Evolutionary conservation across 1,284 basidiomycete species (phyloP).

Genomic region (Cutaneotrichosporon sp.): DNA sequence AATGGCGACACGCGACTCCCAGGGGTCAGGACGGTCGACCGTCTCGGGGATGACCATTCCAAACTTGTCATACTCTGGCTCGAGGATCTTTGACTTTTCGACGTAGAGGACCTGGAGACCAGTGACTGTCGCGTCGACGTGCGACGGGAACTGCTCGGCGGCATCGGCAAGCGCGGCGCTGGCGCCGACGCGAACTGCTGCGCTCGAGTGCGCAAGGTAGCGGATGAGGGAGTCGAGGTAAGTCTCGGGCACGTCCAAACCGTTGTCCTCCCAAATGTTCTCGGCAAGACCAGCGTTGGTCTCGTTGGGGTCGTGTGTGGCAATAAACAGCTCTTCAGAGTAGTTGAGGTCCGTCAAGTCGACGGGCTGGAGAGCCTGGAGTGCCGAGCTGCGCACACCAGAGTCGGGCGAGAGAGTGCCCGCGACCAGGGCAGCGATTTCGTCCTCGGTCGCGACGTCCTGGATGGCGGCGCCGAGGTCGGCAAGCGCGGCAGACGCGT

Average conservation of each 20-base stretch:
- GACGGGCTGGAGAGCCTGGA: slow-evolving; percentile 88
- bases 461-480: slow-evolving; percentile 79
- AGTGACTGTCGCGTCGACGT: slow-evolving; percentile 54
- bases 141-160: slow-evolving; percentile 67
- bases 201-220: slow-evolving; percentile 73
- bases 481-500: slow-evolving; percentile 74
- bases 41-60: slow-evolving; percentile 90
- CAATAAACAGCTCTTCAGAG: slow-evolving; percentile 83
- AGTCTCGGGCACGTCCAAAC: slow-evolving; percentile 74
- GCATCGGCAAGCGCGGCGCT: slow-evolving; percentile 73
- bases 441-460: slow-evolving; percentile 58
- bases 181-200: slow-evolving; percentile 71
- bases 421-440: slow-evolving; percentile 62
- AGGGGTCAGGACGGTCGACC: slow-evolving; percentile 87
- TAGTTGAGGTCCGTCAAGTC: slow-evolving; percentile 93
- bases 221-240: slow-evolving; percentile 62
- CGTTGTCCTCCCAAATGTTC: slow-evolving; percentile 94
- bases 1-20: slow-evolving; percentile 74
- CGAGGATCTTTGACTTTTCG: slow-evolving; percentile 80
- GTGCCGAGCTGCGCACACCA: slow-evolving; percentile 78
- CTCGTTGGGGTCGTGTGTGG: slow-evolving; percentile 85
- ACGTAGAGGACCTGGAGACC: slow-evolving; percentile 69
- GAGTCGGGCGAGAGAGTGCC: slow-evolving; percentile 83
- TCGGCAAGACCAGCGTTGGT: slow-evolving; percentile 79
- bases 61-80: slow-evolving; percentile 84